phyloP scores from a whole-genome alignment of 139 green algal species.

The Chlorella sp. region DNA sequence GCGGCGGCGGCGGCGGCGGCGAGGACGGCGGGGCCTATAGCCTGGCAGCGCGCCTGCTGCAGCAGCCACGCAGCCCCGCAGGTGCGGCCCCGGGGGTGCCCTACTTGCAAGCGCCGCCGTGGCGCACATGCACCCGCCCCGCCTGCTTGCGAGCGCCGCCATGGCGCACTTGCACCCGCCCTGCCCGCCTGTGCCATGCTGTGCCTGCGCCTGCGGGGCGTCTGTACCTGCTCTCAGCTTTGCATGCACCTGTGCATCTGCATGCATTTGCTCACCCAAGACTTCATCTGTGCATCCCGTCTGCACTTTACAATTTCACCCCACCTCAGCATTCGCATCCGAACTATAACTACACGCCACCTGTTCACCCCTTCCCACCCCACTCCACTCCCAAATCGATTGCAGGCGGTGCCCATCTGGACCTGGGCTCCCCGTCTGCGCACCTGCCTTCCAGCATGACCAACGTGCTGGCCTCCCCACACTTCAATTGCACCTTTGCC shows the following conservation, averaged over 20 bases:
- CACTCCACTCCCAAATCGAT: neutral
- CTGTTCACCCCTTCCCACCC: neutral
- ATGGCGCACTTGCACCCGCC: too few species aligned
- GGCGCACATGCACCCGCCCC: too few species aligned
- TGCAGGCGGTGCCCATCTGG: neutral
- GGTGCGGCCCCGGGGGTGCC: neutral
- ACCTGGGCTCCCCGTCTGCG: neutral
- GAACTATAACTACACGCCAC: neutral
- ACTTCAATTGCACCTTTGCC: conserved; percentile 22
- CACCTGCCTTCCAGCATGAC: conserved; percentile 3
- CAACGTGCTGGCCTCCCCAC: conserved; percentile 20
- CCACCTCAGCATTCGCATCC: neutral
- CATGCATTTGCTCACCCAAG: too few species aligned
- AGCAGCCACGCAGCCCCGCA: neutral
- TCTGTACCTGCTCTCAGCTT: too few species aligned
- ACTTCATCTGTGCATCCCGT: too few species aligned
- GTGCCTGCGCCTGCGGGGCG: too few species aligned
- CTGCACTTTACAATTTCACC: too few species aligned
- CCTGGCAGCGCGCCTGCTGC: neutral
- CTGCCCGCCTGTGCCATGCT: too few species aligned
- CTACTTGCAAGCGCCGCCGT: neutral
- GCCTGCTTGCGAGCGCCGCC: neutral
- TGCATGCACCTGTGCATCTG: too few species aligned
- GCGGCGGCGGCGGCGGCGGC: neutral
- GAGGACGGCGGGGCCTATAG: neutral